Base-by-base conservation (phyloP, 352 stramenopile species). In the Albugo candida region DNA sequence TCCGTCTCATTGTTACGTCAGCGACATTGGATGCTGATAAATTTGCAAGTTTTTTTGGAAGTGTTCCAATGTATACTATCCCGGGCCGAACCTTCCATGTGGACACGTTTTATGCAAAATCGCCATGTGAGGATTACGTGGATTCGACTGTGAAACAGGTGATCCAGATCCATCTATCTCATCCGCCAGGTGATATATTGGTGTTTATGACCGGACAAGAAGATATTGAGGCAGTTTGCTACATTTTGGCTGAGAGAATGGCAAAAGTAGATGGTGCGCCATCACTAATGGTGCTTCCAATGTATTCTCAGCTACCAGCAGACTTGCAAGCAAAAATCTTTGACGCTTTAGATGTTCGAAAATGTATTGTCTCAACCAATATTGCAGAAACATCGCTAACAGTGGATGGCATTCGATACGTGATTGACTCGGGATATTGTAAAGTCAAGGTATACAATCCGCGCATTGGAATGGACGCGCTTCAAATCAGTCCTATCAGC, bases 381-480 rank as follows among this genome's bases (percentile, higher is more conserved):
- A 96, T 99, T 47, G 92, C 93, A 0, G 93, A 99, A 63, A 99
- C 92, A 2, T 94, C 76, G 42, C 68, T 97, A 20, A 97, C 86
- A 12, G 86, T 97, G 4, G 87, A 98, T 58, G 94, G 94, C 34
- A 98, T 99, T 62, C 91, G 93, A 53, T 98, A 98, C 62, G 94
- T 99, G 5, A 96, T 99, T 24, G 94, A 99, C 65, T 77, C 77
- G 4, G 95, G 95, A 2, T 98, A 92, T 59, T 97, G 86, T 65
- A 99, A 99, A 57, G 82, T 99, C 13, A 98, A 98, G 59, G 94
- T 99, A 13, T 99, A 98, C 72, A 99, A 99, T 70, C 88, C 94
- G 0, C 95, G 94, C 59, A 98, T 99, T 60, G 95, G 95, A 48
- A 99, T 99, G 95, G 94, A 98, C 64, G 82, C 94, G 5, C 64